Base-by-base conservation (phyloP, 805 yeast species). In the Metschnikowia rubicola region DNA sequence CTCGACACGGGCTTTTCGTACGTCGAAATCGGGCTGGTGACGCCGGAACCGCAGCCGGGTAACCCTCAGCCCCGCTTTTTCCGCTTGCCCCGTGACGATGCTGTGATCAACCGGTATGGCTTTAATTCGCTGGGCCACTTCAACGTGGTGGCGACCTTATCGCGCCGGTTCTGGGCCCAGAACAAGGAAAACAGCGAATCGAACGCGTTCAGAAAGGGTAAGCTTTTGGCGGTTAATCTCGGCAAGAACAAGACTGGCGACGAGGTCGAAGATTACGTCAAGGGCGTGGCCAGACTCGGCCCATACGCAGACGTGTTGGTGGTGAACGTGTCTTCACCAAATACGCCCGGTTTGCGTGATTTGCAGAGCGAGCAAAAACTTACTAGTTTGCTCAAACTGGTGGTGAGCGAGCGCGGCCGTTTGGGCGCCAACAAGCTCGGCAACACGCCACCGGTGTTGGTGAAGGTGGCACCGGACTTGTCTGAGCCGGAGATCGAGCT, bases 211-310 rank as follows among this genome's bases (percentile, higher is more conserved):
- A 73, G 81, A 57, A 72, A 78, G 10, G 80, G 81, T 31, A 84
- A 81, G 62, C 69, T 88, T 28, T 74, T 92, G 48, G 97, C 84
- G 3, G 78, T 92, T 52, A 92, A 94, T 63, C 71, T 92, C 54
- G 98, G 98, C 53, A 92, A 92, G 64, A 92, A 92, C 71, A 92
- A 91, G 68, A 77, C 77, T 26, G 97, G 97, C 47, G 96, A 91
- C 63, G 97, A 90, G 64, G 80, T 89, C 47, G 73, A 83, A 47
- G 98, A 92, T 65, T 92, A 89, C 60, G 80, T 87, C 40, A 73
- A 78, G 54, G 98, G 98, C 51, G 96, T 92, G 26, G 80, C 80
- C 48, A 75, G 83, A 45, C 80, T 92, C 55, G 96, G 95, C 10
- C 80, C 83, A 10, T 81, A 74, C 57, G 96, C 98, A 4, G 98